Evolutionary conservation across 495 filamentous ascomycete genomes (phyloP).

Genomic region (Extremus antarcticus): DNA sequence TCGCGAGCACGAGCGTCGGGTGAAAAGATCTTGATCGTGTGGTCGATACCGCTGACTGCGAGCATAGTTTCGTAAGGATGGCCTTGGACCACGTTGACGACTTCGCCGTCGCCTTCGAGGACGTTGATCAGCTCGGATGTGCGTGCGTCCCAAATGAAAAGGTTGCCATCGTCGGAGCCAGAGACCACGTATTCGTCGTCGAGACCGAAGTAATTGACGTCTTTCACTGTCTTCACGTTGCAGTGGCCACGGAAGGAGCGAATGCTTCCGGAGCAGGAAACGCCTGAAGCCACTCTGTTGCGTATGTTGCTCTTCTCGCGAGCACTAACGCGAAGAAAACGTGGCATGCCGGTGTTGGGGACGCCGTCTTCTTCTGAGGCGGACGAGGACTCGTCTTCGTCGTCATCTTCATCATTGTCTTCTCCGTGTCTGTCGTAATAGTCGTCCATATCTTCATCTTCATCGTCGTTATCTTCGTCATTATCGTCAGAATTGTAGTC

Average conservation of each 20-base stretch:
- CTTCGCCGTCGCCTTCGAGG: constrained; percentile 59
- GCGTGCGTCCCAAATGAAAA: constrained; percentile 64
- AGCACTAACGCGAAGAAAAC: constrained; percentile 30
- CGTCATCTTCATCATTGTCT: constrained; percentile 29
- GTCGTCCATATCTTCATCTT: constrained; percentile 26
- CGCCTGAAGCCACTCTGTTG: constrained; percentile 39
- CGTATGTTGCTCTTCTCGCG: constrained; percentile 32
- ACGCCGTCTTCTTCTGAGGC: constrained; percentile 32
- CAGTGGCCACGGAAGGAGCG: constrained; percentile 55
- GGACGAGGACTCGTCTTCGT: constrained; percentile 27
- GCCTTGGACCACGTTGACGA: constrained; percentile 64
- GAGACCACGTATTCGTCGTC: constrained; percentile 67
- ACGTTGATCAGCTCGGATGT: constrained; percentile 55
- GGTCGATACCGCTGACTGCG: constrained; percentile 62
- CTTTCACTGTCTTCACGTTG: constrained; percentile 66
- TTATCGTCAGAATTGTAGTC: constrained; percentile 29
- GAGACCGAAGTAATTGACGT: constrained; percentile 62
- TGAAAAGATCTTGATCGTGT: constrained; percentile 68
- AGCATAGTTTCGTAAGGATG: constrained; percentile 64
- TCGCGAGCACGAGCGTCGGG: constrained; percentile 50
- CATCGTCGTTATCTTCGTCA: constrained; percentile 24
- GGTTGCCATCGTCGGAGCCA: constrained; percentile 56
- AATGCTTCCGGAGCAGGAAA: constrained; percentile 49
- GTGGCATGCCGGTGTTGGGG: constrained; percentile 23
- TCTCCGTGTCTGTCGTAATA: constrained; percentile 31